Evolutionary conservation across 352 stramenopile species (phyloP), one percentile per base, ranked within the genome.

Genomic region (Phytophthora palmivora): DNA sequence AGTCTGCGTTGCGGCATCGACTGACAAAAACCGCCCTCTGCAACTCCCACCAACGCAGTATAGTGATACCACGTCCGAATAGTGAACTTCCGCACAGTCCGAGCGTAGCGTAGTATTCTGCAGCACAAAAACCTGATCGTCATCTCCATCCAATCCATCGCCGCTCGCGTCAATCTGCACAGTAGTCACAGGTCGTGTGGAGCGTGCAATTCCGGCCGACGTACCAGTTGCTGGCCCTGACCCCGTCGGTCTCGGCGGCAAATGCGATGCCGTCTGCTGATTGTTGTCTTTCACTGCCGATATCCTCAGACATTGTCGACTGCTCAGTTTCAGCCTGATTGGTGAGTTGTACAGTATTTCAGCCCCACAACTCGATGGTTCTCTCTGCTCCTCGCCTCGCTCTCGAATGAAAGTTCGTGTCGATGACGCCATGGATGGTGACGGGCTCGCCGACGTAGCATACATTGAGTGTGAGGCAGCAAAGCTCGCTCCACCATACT

Each of bases 101-200:
- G 74, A 74, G 11, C 82, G 82, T 54, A 92, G 74, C 32, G 78
- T 87, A 2, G 74, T 84, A 46, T 94, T 94, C 22, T 92, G 59
- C 15, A 94, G 51, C 45, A 88, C 80, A 64, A 96, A 96, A 6
- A 92, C 74, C 41, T 96, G 85, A 41, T 90, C 79, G 11, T 76
- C 68, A 37, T 96, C 85, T n/a, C 82, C 83, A 51, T 79, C 79
- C 24, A 91, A 69, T 0, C 85, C 83, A 58, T 86, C 76, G 24
- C 85, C 85, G 8, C 71, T 69, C 3, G 87, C 77, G 52, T 89
- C 73, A 50, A 94, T 85, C 44, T 67, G 49, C 30, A 74, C 39
- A 9, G 15, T 42, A 47, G 51, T 57, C 30, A 61, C 44, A 11
- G 39, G 34, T 56, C 56, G 28, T 33, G 37, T 28, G 55, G 41